A percentile compares a stretch with the other conserved stretches of the same genome.
These are phyloP conservation scores for Schrenkiella parvula DNA, from an alignment of 345 rosid species.

Conservation along the genomic window DNA sequence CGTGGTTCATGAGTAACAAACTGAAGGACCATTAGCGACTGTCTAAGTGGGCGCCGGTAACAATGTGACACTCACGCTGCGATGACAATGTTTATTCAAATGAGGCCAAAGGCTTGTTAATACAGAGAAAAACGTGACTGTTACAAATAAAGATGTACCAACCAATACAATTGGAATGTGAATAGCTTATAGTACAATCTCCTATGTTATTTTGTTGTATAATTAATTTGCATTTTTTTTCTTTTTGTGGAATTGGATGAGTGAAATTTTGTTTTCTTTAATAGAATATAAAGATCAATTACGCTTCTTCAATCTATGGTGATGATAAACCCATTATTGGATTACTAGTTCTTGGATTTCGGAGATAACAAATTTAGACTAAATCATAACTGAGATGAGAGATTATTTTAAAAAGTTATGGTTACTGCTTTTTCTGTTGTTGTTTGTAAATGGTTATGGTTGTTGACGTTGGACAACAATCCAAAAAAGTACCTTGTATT, in stretches of 20 bases:
- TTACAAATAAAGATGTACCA: not conserved
- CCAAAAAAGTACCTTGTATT: too few species aligned
- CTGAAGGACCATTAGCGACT: not conserved
- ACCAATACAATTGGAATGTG: not conserved
- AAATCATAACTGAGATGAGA: too few species aligned
- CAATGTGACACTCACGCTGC: not conserved
- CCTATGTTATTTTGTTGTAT: too few species aligned
- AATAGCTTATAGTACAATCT: not conserved
- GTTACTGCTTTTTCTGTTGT: too few species aligned
- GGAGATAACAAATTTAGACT: too few species aligned
- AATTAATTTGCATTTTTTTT: not conserved
- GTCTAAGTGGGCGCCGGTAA: not conserved
- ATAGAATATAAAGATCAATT: not conserved
- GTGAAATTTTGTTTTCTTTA: not conserved
- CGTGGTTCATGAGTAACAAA: not conserved
- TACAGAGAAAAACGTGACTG: not conserved
- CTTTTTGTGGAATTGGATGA: not conserved
- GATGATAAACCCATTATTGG: not conserved
- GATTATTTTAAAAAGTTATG: too few species aligned
- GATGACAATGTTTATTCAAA: not conserved
- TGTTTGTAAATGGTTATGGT: too few species aligned
- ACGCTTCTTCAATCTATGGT: not conserved
- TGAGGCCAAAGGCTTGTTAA: not conserved
- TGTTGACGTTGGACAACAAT: too few species aligned
- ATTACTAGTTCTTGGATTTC: not conserved